Base-by-base conservation (phyloP, 1,284 basidiomycete species). In the Ceratobasidium sp. region DNA sequence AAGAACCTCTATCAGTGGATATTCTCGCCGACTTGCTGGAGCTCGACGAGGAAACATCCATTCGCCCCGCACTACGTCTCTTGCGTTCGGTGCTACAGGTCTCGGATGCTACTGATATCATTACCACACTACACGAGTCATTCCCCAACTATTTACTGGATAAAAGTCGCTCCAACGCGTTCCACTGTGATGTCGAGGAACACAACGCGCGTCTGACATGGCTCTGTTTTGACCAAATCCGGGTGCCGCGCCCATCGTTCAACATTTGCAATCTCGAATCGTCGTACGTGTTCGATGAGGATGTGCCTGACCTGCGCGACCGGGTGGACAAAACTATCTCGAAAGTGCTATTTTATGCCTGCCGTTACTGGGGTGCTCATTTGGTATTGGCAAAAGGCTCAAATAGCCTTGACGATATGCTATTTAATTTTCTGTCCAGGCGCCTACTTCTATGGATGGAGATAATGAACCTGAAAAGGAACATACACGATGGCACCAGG, bases 361-460 rank as follows among this genome's bases (percentile, higher is more conserved):
- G 25, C 25, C 25, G 25, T 29, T 52, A 29, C 46, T 68, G 44
- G 66, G 49, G 25, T 2, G 51, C 22, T 32, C 66, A 68, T 22
- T 4, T 68, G 64, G 17, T 1, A 17, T 5, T 25, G 46, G 32
- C 62, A 22, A 22, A 37, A n/a, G 5, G 15, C 19, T 46, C 34
- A 9, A 9, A 44, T 3, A 7, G 8, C 7, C 11, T 44, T 49
- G 40, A n/a, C 22, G 25, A 8, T 9, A 29, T n/a, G 61, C 6
- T 62, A 4, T 22, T n/a, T 19, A 22, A 46, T 13, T 65, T 65
- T 19, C 17, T 65, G 19, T 46, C 40, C 4, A 3, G 1, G 22
- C 66, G 51, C 4, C 17, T 68, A 15, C 13, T 68, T 1, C 17
- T 68, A 3, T 68, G 66, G 51, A 54, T 68, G 25, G 66, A 68